phyloP scores from a whole-genome alignment of 139 green algal species.

The Chlorella sorokiniana region DNA sequence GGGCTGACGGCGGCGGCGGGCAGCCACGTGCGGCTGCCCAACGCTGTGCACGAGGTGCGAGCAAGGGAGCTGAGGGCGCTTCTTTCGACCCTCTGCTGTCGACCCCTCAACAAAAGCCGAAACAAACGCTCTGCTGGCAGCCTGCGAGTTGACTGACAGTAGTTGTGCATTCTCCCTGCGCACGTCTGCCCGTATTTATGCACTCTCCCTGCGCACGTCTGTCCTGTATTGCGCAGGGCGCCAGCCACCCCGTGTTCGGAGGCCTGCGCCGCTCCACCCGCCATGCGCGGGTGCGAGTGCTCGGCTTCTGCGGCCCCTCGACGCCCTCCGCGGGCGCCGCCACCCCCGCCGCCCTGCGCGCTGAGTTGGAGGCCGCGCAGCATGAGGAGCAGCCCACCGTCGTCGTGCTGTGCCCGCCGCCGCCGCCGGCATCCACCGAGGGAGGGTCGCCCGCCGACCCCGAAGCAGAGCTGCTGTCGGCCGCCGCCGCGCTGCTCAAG shows the following conservation, averaged over 20 bases:
- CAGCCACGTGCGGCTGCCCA: background rate
- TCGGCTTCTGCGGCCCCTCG: background rate
- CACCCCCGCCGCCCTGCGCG: background rate
- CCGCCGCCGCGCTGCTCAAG: background rate
- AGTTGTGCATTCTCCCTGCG: too few relatives aligned
- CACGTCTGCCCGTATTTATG: background rate
- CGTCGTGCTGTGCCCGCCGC: slow-evolving; percentile 4
- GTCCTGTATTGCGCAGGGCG: background rate
- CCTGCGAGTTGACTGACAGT: too few relatives aligned
- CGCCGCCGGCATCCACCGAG: background rate
- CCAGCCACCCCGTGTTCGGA: slow-evolving; percentile 8
- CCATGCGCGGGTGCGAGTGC: background rate
- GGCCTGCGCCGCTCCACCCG: background rate
- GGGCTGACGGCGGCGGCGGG: background rate
- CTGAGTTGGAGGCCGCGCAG: background rate
- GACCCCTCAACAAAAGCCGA: too few relatives aligned
- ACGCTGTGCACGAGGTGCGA: background rate
- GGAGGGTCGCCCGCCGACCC: background rate
- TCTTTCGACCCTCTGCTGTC: background rate
- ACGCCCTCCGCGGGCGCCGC: background rate
- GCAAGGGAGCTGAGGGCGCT: background rate
- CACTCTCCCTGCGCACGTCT: background rate
- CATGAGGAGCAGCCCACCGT: background rate
- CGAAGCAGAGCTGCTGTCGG: background rate
- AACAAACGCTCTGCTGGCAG: too few relatives aligned